Evolutionary conservation across 2,329 filamentous ascomycete species (phyloP).

Genomic region (Aspergillus brunneoviolaceus): DNA sequence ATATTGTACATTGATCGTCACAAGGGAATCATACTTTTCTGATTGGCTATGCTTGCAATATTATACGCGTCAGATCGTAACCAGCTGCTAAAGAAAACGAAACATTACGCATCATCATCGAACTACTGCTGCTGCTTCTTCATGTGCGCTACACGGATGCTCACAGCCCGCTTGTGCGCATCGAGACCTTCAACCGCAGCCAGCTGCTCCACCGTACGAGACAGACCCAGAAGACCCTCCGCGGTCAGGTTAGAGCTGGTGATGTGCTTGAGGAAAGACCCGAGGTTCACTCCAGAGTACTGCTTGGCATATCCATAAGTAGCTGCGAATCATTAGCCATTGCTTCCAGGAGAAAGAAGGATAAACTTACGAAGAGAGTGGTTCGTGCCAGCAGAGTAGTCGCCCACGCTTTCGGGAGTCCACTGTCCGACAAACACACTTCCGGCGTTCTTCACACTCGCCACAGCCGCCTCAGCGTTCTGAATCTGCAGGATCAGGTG

Average conservation of each 20-base stretch:
- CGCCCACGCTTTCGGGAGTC: slow-evolving; percentile 96
- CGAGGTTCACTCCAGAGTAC: slow-evolving; percentile 95
- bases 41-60: slow-evolving; percentile 12
- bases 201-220: slow-evolving; percentile 87
- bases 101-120: not conserved
- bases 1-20: slow-evolving; percentile 10
- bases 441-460: slow-evolving; percentile 85
- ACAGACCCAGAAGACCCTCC: slow-evolving; percentile 81
- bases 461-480: slow-evolving; percentile 71
- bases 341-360: not conserved
- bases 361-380: slow-evolving; percentile 83
- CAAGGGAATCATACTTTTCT: slow-evolving; percentile 13
- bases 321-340: slow-evolving; percentile 53
- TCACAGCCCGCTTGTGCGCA: slow-evolving; percentile 77
- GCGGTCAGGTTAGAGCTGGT: slow-evolving; percentile 88
- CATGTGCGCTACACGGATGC: slow-evolving; percentile 58
- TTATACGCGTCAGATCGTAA: slow-evolving; percentile 10
- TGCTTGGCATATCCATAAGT: slow-evolving; percentile 98
- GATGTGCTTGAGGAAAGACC: slow-evolving; percentile 96
- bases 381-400: slow-evolving; percentile 97
- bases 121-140: slow-evolving; percentile 22
- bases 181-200: slow-evolving; percentile 93
- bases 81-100: not conserved
- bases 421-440: slow-evolving; percentile 94
- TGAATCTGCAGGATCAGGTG: slow-evolving; percentile 90